Conservation (phyloP, 306 rosid genomes). For the Castanospermum australe region DNA sequence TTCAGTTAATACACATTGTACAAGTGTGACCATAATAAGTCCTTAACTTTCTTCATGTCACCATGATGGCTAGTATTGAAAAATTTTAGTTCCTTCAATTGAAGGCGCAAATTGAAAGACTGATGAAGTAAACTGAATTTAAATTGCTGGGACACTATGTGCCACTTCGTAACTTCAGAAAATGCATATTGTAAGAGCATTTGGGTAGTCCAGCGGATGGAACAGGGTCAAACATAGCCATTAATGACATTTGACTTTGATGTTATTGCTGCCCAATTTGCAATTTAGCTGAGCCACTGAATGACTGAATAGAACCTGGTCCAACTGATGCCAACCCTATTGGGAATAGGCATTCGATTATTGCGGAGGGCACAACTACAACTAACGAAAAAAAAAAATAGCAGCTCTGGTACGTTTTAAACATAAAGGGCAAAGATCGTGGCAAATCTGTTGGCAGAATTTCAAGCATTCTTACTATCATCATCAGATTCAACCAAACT, state of each 20-base stretch:
- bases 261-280: neutral
- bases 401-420: neutral
- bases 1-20: neutral
- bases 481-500: neutral
- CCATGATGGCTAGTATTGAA: neutral
- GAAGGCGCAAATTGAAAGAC: too few relatives aligned
- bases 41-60: neutral
- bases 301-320: neutral
- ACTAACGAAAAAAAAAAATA: neutral
- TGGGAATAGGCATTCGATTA: neutral
- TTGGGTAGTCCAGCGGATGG: neutral
- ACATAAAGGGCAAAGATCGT: conserved; percentile 13
- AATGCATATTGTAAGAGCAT: neutral
- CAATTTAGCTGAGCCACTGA: neutral
- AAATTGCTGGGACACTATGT: too few relatives aligned
- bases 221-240: neutral
- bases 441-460: conserved; percentile 23
- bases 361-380: neutral
- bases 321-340: conserved; percentile 2
- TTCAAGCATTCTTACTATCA: conserved; percentile 1
- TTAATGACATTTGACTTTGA: conserved; percentile 16
- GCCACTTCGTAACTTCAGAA: neutral
- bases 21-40: neutral
- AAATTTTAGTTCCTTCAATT: neutral
- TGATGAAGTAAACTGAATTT: too few relatives aligned